Base-by-base conservation (phyloP, 441 rosid species). In the Erysimum pusillum region DNA sequence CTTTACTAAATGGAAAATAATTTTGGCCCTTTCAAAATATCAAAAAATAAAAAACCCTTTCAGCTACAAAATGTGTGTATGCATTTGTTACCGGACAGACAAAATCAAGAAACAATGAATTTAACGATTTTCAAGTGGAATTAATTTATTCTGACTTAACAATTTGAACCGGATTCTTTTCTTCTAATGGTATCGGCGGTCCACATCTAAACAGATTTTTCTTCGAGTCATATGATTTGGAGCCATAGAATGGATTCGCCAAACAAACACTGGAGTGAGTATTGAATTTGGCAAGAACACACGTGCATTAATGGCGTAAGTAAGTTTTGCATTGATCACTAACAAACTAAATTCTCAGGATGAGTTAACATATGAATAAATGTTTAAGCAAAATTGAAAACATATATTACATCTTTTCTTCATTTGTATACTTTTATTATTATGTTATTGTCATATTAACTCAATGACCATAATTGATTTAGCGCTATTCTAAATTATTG, bases 371-470 rank as follows among this genome's bases (percentile, higher is more conserved):
- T 15, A n/a, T 15, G 20, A 46, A 46, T n/a, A 15, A 6, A 46
- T 15, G 48, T 46, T 15, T 46, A 4, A 49, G 17, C 52, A 48
- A n/a, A n/a, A n/a, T n/a, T n/a, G n/a, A n/a, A n/a, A n/a, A n/a
- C n/a, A n/a, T n/a, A n/a, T n/a, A n/a, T n/a, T n/a, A n/a, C n/a
- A n/a, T n/a, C n/a, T n/a, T 38, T 13, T 12, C 34, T 39, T 39
- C 20, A 22, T 18, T 18, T 18, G 36, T 34, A 22, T 13, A 63
- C 17, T 31, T 65, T 46, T 49, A 34, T 18, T 66, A 66, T 51
- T 39, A 39, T 15, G 41, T 28, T 54, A 15, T 54, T 54, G 38
- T 49, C 68, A 63, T 56, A 74, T 10, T 57, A 56, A 74, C 64
- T 65, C 11, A 17, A n/a, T 45, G 57, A 35, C 31, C 64, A 10